A percentile compares a stretch with the other conserved stretches of the same genome.
These are phyloP conservation scores for Hypoxylon rickii DNA, from an alignment of 495 filamentous ascomycete species.

Conservation along the genomic window DNA sequence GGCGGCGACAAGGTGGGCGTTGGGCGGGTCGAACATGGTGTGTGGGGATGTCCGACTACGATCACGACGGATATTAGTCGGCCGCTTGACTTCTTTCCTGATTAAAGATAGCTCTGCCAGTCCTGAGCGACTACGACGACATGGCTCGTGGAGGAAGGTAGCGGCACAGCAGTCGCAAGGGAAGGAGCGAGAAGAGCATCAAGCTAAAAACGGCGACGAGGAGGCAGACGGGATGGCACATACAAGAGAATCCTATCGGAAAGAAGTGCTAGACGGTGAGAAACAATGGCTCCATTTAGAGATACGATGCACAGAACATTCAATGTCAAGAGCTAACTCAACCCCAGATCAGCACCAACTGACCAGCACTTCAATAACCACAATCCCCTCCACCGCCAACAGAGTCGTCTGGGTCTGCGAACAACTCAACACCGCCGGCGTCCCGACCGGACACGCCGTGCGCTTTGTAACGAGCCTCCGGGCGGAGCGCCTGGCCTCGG, in stretches of 20 bases:
- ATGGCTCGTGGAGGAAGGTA: slow-evolving; percentile 6
- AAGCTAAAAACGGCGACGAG: too few species aligned
- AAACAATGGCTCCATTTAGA: too few species aligned
- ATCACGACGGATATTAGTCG: slow-evolving; percentile 18
- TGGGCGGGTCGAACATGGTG: background rate
- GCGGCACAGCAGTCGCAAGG: background rate
- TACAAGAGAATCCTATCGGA: too few species aligned
- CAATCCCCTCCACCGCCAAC: background rate
- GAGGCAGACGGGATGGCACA: too few species aligned
- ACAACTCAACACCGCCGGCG: background rate
- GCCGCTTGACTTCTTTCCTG: slow-evolving; percentile 11
- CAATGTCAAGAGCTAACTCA: too few species aligned
- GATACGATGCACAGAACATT: too few species aligned
- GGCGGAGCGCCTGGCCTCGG: slow-evolving; percentile 10
- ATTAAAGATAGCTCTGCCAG: background rate
- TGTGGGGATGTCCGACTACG: slow-evolving; percentile 9
- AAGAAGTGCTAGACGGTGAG: too few species aligned
- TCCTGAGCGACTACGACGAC: background rate
- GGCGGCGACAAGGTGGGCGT: slow-evolving; percentile 21
- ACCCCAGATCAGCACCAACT: background rate
- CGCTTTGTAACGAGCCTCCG: slow-evolving; percentile 7
- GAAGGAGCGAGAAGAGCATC: background rate
- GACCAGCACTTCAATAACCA: background rate
- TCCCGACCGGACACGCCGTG: background rate
- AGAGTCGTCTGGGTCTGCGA: slow-evolving; percentile 1